phyloP scores from a whole-genome alignment of 225 moss, liverwort and hornwort genomes.

The Straminergon stramineum region DNA sequence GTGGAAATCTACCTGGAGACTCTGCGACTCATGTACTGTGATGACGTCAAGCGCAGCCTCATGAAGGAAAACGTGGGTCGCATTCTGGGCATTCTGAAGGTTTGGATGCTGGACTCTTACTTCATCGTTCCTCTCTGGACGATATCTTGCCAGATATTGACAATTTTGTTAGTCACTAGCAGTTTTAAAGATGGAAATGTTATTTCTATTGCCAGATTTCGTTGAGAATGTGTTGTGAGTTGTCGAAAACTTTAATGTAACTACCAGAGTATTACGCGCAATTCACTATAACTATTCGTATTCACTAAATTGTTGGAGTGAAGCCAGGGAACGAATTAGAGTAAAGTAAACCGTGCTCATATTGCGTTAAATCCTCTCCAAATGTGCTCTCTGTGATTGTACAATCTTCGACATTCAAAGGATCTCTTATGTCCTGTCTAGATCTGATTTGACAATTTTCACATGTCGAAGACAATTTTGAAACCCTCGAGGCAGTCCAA shows the following conservation, averaged over 20 bases:
- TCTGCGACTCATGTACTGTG: conserved; percentile 78
- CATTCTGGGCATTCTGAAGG: conserved; percentile 74
- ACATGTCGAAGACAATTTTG: no score
- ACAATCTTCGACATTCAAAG: background rate
- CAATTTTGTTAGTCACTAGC: no score
- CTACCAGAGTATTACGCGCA: background rate
- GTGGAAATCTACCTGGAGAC: conserved; percentile 78
- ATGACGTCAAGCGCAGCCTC: conserved; percentile 66
- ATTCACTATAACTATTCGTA: no score
- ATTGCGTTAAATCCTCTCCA: background rate
- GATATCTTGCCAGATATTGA: background rate
- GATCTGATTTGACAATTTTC: background rate
- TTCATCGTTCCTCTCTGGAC: no score
- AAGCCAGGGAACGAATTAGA: background rate
- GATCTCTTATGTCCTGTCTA: no score
- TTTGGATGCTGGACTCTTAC: background rate
- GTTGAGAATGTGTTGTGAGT: no score
- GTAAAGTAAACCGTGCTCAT: no score
- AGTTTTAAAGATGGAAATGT: background rate
- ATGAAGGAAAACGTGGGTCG: conserved; percentile 74
- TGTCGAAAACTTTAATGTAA: no score
- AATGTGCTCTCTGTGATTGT: no score
- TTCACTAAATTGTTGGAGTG: no score
- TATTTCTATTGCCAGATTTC: background rate
- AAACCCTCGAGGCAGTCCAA: background rate